Conservation (phyloP, 2,329 filamentous ascomycete species). For the Tolypocladium album region DNA sequence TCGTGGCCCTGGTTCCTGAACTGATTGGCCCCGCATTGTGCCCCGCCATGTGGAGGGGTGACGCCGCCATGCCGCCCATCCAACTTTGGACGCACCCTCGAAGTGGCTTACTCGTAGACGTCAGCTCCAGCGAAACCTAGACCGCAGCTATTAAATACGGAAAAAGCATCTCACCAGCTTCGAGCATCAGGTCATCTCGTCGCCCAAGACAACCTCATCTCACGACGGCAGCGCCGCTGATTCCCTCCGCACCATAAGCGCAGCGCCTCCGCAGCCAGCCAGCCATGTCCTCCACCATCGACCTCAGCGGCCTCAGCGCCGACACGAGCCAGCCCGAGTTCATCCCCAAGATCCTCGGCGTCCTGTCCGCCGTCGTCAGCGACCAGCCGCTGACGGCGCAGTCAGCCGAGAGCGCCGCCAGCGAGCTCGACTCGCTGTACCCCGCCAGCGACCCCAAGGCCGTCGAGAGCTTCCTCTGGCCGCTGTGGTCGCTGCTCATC, state of each 20-base stretch:
- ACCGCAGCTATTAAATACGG: not conserved
- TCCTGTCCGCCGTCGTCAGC: constrained; percentile 15
- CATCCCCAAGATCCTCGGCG: constrained; percentile 5
- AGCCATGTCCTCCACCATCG: not conserved
- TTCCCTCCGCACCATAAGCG: not conserved
- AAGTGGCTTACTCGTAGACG: not conserved
- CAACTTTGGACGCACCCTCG: not conserved
- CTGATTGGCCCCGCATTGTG: not conserved
- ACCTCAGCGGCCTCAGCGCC: not conserved
- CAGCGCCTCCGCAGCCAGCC: not conserved
- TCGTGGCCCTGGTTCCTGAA: not conserved
- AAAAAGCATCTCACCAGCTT: not conserved
- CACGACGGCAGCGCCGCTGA: not conserved
- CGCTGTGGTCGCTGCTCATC: constrained; percentile 16
- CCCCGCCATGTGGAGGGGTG: not conserved
- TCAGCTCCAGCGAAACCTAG: not conserved
- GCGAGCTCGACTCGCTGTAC: constrained; percentile 15
- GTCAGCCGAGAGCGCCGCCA: constrained; percentile 11
- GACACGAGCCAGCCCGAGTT: not conserved
- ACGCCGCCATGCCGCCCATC: too few relatives aligned
- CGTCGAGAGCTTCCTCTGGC: constrained; percentile 16
- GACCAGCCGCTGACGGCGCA: constrained; percentile 3
- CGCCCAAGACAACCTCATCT: not conserved
- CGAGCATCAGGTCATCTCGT: not conserved
- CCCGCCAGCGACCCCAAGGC: constrained; percentile 6